These are phyloP conservation scores for Microdochium trichocladiopsis DNA, from an alignment of 2,329 filamentous ascomycete species.

Conservation along the genomic window DNA sequence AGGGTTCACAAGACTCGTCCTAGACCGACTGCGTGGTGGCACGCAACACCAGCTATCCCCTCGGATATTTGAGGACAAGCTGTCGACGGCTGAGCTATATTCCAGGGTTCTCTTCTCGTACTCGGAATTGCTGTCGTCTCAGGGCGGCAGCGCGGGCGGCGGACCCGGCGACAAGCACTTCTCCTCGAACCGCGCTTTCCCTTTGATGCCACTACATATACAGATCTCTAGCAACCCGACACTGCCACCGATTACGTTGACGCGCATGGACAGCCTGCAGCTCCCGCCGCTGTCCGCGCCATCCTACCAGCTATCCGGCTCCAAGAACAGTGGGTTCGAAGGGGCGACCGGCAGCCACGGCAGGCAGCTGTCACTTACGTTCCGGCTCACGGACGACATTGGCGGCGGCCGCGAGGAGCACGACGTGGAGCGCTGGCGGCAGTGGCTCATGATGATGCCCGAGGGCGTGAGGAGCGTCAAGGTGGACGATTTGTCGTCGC, in stretches of 20 bases:
- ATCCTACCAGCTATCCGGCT: neutral
- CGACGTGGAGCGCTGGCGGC: neutral
- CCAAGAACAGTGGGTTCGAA: neutral
- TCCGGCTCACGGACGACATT: neutral
- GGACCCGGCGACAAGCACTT: constrained; percentile 31
- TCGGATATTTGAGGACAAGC: constrained; percentile 19
- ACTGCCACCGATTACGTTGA: constrained; percentile 48
- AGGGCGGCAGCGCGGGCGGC: neutral
- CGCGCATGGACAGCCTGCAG: constrained; percentile 7
- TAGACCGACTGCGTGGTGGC: constrained; percentile 40
- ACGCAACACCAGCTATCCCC: constrained; percentile 32
- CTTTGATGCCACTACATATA: constrained; percentile 47
- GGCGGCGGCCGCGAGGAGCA: neutral
- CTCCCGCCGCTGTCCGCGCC: neutral
- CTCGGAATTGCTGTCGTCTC: neutral
- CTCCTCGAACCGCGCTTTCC: constrained; percentile 9
- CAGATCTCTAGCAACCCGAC: constrained; percentile 46
- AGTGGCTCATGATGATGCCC: constrained; percentile 1
- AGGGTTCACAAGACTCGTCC: constrained; percentile 43
- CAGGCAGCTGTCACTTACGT: neutral
- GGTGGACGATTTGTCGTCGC: neutral
- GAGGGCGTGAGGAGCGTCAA: neutral
- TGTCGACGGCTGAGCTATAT: constrained; percentile 45
- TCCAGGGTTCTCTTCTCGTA: constrained; percentile 45
- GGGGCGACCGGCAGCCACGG: neutral